A percentile compares a stretch with the other conserved stretches of the same genome.
phyloP scores from a whole-genome alignment of 139 green algal species.

The Micromonas pusilla region DNA sequence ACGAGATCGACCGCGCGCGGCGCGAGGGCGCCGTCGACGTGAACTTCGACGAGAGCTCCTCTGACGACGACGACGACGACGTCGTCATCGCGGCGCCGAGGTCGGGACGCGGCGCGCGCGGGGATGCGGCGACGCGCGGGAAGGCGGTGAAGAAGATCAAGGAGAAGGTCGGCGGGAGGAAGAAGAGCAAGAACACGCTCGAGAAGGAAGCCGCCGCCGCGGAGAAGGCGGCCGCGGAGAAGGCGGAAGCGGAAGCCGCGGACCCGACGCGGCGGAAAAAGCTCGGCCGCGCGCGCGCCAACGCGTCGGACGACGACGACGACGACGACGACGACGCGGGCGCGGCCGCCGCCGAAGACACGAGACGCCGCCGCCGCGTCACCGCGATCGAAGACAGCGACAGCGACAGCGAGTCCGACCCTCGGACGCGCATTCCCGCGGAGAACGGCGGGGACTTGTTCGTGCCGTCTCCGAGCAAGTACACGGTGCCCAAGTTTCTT shows the following conservation, averaged over 20 bases:
- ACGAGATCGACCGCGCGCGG: neutral
- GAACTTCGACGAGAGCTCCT: neutral
- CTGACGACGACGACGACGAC: constrained; percentile 1
- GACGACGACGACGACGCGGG: neutral
- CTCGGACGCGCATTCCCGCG: neutral
- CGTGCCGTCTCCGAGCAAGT: neutral
- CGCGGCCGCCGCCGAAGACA: no score
- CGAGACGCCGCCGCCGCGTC: neutral
- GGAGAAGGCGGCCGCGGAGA: neutral
- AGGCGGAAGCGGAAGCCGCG: no score
- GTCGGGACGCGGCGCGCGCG: neutral
- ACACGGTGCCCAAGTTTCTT: neutral
- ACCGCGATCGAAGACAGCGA: neutral
- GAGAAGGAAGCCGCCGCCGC: neutral
- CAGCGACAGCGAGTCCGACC: neutral
- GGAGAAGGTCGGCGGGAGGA: neutral
- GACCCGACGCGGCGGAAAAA: no score
- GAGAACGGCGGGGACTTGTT: neutral
- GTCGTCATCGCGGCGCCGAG: neutral
- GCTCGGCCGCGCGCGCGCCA: no score
- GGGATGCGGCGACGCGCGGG: neutral
- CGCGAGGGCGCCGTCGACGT: neutral
- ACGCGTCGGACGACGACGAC: neutral
- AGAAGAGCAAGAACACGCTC: neutral
- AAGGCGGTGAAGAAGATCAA: neutral